Percentiles rank a stretch among this genome's conserved stretches.
These are phyloP conservation scores for Phlebiopsis gigantea DNA, from an alignment of 768 basidiomycete genomes.

Conservation along the genomic window DNA sequence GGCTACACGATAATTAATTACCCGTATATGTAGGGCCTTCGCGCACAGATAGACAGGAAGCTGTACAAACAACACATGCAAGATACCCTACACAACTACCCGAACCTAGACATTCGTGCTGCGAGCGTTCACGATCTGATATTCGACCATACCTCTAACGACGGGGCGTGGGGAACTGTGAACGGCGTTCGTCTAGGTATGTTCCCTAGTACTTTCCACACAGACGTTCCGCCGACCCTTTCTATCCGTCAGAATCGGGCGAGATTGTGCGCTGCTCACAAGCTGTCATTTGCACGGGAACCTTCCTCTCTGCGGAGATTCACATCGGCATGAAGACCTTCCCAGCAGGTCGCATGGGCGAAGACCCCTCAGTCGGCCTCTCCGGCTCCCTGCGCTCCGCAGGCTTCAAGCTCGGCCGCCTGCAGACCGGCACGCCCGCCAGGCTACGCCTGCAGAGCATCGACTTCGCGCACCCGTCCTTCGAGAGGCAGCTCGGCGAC, in stretches of 20 bases:
- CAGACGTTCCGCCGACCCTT: neutral
- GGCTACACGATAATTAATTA: too few species aligned
- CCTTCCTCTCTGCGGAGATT: constrained; percentile 87
- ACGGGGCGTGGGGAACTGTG: constrained; percentile 45
- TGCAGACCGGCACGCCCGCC: constrained; percentile 87
- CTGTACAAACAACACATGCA: constrained; percentile 86
- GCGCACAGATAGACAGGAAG: constrained; percentile 84
- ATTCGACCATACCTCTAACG: constrained; percentile 41
- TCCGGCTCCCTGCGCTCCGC: constrained; percentile 70
- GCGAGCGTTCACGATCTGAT: constrained; percentile 79
- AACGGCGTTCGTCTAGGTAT: constrained; percentile 66
- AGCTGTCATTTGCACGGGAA: constrained; percentile 87
- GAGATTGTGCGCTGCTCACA: constrained; percentile 72
- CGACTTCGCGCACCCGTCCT: constrained; percentile 43
- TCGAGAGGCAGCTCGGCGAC: constrained; percentile 68
- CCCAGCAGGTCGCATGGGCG: constrained; percentile 74
- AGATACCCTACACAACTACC: constrained; percentile 53
- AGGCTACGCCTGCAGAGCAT: constrained; percentile 68
- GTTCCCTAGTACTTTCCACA: constrained; percentile 3
- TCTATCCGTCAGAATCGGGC: constrained; percentile 55
- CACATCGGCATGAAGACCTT: constrained; percentile 78
- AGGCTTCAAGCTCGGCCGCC: constrained; percentile 76
- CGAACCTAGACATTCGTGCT: constrained; percentile 62
- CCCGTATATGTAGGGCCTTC: constrained; percentile 59
- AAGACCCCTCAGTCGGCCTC: constrained; percentile 66